Base-by-base conservation (phyloP, 2,329 filamentous ascomycete genomes). In the Annulohypoxylon truncatum region DNA sequence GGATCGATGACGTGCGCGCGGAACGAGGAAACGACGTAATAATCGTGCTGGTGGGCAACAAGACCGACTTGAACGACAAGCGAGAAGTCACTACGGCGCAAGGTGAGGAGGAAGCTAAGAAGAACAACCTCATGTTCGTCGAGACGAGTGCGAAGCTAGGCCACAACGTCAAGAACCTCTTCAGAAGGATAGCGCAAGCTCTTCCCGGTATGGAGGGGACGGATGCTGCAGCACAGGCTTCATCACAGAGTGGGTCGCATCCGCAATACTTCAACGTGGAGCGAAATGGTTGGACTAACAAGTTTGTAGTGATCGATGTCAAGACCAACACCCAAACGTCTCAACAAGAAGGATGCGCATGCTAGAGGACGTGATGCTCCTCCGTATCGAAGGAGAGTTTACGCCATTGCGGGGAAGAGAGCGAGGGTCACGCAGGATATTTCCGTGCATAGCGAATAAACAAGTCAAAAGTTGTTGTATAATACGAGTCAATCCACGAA, bases 1-100 rank as follows among this genome's bases (percentile, higher is more conserved):
- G 96, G 96, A 97, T 99, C 72, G 96, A 99, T 78, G 96, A 99
- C 78, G 96, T 99, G 63, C 89, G 96, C 68, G 95, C 94, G 54
- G 96, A 99, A 84, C 89, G 96, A 76, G 96, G 96, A 54, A 97
- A 97, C 84, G 96, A 99, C 81, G 96, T 99, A 66, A 99, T 99
- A 75, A 98, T 99, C 75, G 96, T 99, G 48, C 84, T 99, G 48
- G 96, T 99, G 38, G 96, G 96, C 72, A 99, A 99, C 86, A 99
- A 99, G 89, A 99, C 96, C 46, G 96, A 99, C 85, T 82, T 99
- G 80, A 97, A 96, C 80, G 96, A 99, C 81, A 98, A 97, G 87
- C 89, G 96, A 59, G 95, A 99, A 82, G 96, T 99, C 66, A 99
- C 95, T 42, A 96, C 94, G 33, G 90, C 92, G 77, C 94, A 98